Evolutionary conservation across 768 basidiomycete genomes (phyloP), one percentile per base, ranked within the genome.

Genomic region (Psilocybe tampanensis): DNA sequence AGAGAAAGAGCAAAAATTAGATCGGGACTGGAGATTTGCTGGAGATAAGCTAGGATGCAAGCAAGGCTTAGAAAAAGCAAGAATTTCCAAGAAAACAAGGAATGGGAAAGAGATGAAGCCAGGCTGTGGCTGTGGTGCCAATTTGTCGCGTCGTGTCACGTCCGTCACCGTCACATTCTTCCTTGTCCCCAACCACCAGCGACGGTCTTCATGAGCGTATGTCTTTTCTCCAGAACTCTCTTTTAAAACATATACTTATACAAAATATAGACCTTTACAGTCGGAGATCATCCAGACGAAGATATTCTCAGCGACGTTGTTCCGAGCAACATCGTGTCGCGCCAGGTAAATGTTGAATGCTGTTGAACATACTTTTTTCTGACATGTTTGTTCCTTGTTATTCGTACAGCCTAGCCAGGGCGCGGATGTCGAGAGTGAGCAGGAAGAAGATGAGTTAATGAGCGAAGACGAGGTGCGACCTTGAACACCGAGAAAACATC

Each of bases 281-380:
- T 76, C 0, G 71, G 68, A 22, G 70, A 39, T 13, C 36, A 13
- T 13, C 12, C n/a, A 13, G 36, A 72, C 11, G 94, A 94, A 52
- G 94, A 95, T 70, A 88, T 93, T 48, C 80, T 97, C 59, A 92
- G 90, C 66, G 94, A 96, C 70, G 84, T 95, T 55, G 87, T 96
- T 8, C 94, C 94, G 2, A 90, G 88, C 70, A 92, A 94, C 68
- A 93, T 95, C 60, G 88, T 95, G 44, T 95, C 93, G 54, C 85
- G 94, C 66, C 90, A 92, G 78, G 93, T n/a, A n/a, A n/a, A n/a
- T n/a, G n/a, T n/a, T n/a, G n/a, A n/a, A n/a, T 89, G 29, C 29
- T 29, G 29, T 29, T 29, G 5, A 29, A 65, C 56, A 79, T 39
- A 0, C 51, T 54, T 54, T 52, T n/a, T 51, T 17, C 45, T 26